Conservation (phyloP, 1,139 yeast genomes). For the Blastobotrys proliferans region DNA sequence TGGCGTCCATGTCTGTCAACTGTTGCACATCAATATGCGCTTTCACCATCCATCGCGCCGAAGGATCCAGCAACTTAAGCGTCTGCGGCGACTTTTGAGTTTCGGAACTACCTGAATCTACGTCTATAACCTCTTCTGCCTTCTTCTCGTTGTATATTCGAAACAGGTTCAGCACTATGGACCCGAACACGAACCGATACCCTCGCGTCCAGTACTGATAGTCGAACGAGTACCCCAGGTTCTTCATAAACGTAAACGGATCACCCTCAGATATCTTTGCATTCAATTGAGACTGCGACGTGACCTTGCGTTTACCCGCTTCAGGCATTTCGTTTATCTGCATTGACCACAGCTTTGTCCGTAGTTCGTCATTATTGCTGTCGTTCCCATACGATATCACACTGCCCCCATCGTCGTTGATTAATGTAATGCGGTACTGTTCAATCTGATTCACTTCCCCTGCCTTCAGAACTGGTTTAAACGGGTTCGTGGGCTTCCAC, state of each 20-base stretch:
- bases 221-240: slow-evolving; percentile 66
- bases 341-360: slow-evolving; percentile 49
- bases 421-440: slow-evolving; percentile 33
- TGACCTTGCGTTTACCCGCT: slow-evolving; percentile 70
- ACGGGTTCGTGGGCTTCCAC: slow-evolving; percentile 33
- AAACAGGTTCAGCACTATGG: slow-evolving; percentile 57
- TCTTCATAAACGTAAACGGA: slow-evolving; percentile 46
- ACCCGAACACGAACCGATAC: slow-evolving; percentile 58
- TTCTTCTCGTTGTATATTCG: slow-evolving; percentile 40
- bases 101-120: not conserved
- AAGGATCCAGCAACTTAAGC: slow-evolving; percentile 45
- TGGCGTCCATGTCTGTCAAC: slow-evolving; percentile 71
- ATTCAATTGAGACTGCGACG: slow-evolving; percentile 66
- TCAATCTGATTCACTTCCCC: slow-evolving; percentile 36
- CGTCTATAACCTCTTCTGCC: slow-evolving; percentile 7
- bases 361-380: slow-evolving; percentile 12
- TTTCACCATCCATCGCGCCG: slow-evolving; percentile 58
- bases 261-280: slow-evolving; percentile 47
- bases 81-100: not conserved
- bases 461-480: slow-evolving; percentile 31
- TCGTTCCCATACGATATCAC: slow-evolving; percentile 16
- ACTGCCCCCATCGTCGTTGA: slow-evolving; percentile 14
- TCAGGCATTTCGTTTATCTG: slow-evolving; percentile 79
- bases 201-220: slow-evolving; percentile 69
- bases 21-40: slow-evolving; percentile 66